A percentile compares a stretch with the other conserved stretches of the same genome.
Conservation (phyloP, 2,329 filamentous ascomycete genomes). For the Penicillium glabrum region DNA sequence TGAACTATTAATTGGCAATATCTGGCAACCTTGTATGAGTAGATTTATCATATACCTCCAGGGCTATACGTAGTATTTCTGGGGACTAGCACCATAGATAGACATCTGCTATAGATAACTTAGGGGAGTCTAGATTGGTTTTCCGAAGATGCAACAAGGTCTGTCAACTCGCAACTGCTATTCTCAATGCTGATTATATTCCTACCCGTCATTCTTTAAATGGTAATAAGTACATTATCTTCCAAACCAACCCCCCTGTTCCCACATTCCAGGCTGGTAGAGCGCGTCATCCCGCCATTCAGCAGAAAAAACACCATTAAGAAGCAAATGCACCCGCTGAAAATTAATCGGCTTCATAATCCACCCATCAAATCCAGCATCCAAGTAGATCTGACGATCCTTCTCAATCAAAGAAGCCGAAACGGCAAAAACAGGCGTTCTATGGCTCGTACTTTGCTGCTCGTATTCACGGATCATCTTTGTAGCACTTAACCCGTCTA, state of each 20-base stretch:
- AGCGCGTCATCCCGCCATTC: conserved; percentile 60
- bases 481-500: conserved; percentile 77
- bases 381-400: conserved; percentile 66
- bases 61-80: too few species aligned
- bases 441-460: conserved; percentile 19
- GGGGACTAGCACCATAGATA: too few species aligned
- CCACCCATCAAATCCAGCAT: conserved; percentile 87
- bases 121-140: too few species aligned
- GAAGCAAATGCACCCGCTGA: conserved; percentile 65
- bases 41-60: not conserved
- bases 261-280: conserved; percentile 74
- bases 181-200: not conserved
- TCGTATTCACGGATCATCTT: conserved; percentile 80
- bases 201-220: not conserved
- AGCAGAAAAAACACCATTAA: conserved; percentile 67
- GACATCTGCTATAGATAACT: too few species aligned
- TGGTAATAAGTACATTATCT: not conserved
- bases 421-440: conserved; percentile 80
- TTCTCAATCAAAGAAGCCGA: conserved; percentile 77
- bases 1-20: not conserved
- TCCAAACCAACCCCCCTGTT: conserved; percentile 81
- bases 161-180: not conserved
- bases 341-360: conserved; percentile 88
- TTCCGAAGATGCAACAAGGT: not conserved
- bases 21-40: conserved; percentile 5